Base-by-base conservation (phyloP, 352 stramenopile species). In the Pythium brachiatum region DNA sequence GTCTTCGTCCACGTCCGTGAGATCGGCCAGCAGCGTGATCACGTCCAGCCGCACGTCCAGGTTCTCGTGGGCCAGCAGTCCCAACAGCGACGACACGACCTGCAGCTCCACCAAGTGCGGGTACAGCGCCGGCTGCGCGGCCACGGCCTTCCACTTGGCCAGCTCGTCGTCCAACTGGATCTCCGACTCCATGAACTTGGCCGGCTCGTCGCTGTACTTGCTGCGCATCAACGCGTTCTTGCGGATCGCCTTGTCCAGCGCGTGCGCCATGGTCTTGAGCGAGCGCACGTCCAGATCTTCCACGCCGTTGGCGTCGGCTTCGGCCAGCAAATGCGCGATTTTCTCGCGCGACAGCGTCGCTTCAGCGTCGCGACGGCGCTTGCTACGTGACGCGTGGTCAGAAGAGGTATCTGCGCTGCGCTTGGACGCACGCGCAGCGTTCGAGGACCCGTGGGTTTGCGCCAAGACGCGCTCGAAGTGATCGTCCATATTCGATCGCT, bases 131-230 rank as follows among this genome's bases (percentile, higher is more conserved):
- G 82, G 82, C 26, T 75, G 73, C n/a, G 81, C 78, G 2, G 78
- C 71, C 18, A 85, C 69, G 21, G 56, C 62, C 53, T 80, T 77
- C 57, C 74, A 72, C 52, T 75, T 67, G 32, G 58, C 20, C 11
- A 82, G 70, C 29, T 81, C 73, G 34, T 77, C 62, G 56, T 81
- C 64, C 23, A 81, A 57, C 25, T 72, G 74, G 20, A 90, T 51
- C 66, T 92, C 82, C 23, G 74, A 87, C 23, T 89, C 72, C 64
- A 90, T 79, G 58, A 92, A 92, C 60, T 86, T 88, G 48, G 65
- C 52, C 36, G 82, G 79, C 18, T 89, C 73, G 29, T 88, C 75
- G 9, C 64, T 64, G 67, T 83, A 77, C 69, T 89, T 89, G 43
- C 81, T 77, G 31, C 82, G 78, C 68, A 79, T 53, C 18, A 84